Percentiles rank a stretch among this genome's conserved stretches.
Conservation (phyloP, 176 grass and related monocot genomes). For the Puya raimondii region DNA sequence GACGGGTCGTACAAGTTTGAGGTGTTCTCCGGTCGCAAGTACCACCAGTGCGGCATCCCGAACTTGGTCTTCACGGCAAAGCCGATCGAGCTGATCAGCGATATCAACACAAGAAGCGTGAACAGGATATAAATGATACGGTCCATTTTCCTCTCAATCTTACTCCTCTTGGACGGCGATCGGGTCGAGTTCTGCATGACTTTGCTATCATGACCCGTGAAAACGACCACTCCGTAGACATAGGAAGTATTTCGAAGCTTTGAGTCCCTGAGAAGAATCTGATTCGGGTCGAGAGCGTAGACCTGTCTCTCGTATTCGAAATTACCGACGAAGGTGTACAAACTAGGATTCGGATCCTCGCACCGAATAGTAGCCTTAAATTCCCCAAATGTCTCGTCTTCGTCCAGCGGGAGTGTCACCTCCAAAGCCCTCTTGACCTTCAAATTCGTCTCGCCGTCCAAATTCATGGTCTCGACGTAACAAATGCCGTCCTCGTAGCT, state of each 20-base stretch:
- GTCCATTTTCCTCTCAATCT: conserved; percentile 96
- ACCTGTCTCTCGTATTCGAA: conserved; percentile 88
- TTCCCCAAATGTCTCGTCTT: conserved; percentile 59
- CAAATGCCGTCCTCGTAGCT: conserved; percentile 97
- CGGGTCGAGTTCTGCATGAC: conserved; percentile 95
- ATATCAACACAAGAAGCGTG: conserved; percentile 79
- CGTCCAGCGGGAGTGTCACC: conserved; percentile 65
- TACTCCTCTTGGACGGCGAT: conserved; percentile 87
- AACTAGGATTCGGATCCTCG: conserved; percentile 85
- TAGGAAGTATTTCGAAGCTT: conserved; percentile 89
- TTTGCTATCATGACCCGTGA: conserved; percentile 88
- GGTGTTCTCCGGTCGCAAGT: conserved; percentile 52
- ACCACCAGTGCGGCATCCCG: conserved; percentile 74
- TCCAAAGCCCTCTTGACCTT: conserved; percentile 95
- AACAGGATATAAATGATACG: conserved; percentile 94
- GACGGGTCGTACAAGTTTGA: conserved; percentile 58
- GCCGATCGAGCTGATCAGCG: conserved; percentile 81
- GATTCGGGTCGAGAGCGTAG: conserved; percentile 66
- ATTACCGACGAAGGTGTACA: conserved; percentile 89
- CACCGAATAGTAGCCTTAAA: conserved; percentile 66
- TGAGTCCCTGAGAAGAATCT: conserved; percentile 91
- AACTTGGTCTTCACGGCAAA: conserved; percentile 67
- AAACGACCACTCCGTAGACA: conserved; percentile 85
- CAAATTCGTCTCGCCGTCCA: conserved; percentile 91
- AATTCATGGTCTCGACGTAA: conserved; percentile 99